Conservation (phyloP, 2,329 filamentous ascomycete species). For the Fusarium sp. region DNA sequence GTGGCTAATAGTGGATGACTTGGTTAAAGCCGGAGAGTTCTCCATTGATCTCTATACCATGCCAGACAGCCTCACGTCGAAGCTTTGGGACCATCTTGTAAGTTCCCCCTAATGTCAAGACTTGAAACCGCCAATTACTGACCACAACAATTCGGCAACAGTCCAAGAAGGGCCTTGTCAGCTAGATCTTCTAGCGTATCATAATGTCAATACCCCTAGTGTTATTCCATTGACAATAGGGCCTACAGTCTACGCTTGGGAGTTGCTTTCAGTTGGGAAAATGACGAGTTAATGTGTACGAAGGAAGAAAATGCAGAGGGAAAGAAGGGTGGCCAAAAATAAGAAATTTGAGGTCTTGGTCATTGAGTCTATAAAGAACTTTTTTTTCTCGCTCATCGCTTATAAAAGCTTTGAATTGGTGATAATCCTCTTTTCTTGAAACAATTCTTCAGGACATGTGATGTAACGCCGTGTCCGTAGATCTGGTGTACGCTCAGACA, state of each 20-base stretch:
- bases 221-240: slow-evolving; percentile 31
- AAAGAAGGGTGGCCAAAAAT: slow-evolving; percentile 14
- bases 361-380: slow-evolving; percentile 6
- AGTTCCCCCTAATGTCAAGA: slow-evolving; percentile 37
- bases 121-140: slow-evolving; percentile 1
- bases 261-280: slow-evolving; percentile 37
- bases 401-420: neutral
- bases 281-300: slow-evolving; percentile 42
- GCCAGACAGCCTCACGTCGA: slow-evolving; percentile 87
- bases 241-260: slow-evolving; percentile 36
- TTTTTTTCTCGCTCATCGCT: neutral
- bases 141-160: slow-evolving; percentile 24
- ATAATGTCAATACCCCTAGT: slow-evolving; percentile 34
- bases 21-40: slow-evolving; percentile 84
- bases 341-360: slow-evolving; percentile 25
- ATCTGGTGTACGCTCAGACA: neutral
- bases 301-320: slow-evolving; percentile 9
- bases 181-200: slow-evolving; percentile 39
- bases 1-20: slow-evolving; percentile 52
- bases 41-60: slow-evolving; percentile 99
- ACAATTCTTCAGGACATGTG: neutral
- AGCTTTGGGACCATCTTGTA: slow-evolving; percentile 90
- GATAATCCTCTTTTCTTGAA: neutral
- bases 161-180: slow-evolving; percentile 57
- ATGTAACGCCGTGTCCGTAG: neutral